Percentiles rank a stretch among this genome's conserved stretches.
phyloP scores from a whole-genome alignment of 805 yeast species.

The Dipodascus albidus region DNA sequence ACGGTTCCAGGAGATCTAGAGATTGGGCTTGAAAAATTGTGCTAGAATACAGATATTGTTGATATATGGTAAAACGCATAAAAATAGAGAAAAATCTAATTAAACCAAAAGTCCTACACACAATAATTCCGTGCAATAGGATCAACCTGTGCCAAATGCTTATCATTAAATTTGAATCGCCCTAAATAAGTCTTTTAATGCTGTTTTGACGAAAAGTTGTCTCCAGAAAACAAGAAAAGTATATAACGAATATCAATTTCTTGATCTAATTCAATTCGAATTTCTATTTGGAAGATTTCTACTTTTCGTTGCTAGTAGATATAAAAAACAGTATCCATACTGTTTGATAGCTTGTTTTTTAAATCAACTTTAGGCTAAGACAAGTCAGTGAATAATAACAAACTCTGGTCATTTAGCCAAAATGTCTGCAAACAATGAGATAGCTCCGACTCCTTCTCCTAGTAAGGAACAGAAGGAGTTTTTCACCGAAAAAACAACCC shows the following conservation, averaged over 20 bases:
- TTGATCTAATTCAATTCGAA: neutral
- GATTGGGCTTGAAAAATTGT: no score
- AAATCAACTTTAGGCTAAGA: no score
- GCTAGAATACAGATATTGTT: no score
- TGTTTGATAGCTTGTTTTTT: no score
- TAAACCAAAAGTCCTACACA: neutral
- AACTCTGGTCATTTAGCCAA: no score
- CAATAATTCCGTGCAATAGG: neutral
- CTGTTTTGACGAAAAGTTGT: neutral
- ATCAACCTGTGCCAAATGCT: neutral
- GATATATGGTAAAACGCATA: neutral
- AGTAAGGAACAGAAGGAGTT: neutral
- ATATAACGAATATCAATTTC: neutral
- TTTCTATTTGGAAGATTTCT: no score
- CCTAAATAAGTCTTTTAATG: neutral
- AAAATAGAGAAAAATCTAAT: neutral
- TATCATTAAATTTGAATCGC: neutral
- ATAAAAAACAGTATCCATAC: neutral
- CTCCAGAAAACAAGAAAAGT: neutral
- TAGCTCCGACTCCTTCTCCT: neutral
- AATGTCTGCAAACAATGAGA: neutral
- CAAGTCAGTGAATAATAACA: no score
- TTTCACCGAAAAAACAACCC: neutral
- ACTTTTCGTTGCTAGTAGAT: neutral
- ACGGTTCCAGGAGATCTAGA: neutral